Evolutionary conservation across 805 yeast species (phyloP).

Genomic region (Zygoascus biomembranicola): DNA sequence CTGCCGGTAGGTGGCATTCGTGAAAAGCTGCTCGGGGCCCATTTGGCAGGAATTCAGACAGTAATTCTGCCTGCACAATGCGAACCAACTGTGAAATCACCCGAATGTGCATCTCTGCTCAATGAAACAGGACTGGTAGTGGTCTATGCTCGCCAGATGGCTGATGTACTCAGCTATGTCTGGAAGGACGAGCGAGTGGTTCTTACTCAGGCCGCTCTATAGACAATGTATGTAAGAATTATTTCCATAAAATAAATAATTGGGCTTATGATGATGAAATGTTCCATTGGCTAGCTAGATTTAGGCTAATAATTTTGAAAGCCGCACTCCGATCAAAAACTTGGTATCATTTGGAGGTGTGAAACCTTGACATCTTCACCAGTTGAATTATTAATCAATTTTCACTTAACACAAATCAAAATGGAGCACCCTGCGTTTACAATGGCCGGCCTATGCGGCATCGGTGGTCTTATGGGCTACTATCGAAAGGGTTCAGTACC

Average conservation of each 20-base stretch:
- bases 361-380: too few species aligned
- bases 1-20: slow-evolving; percentile 77
- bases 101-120: slow-evolving; percentile 28
- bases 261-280: too few species aligned
- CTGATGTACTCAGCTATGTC: slow-evolving; percentile 65
- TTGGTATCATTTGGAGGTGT: not conserved
- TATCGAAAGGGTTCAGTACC: slow-evolving; percentile 64
- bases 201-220: not conserved
- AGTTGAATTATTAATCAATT: too few species aligned
- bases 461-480: slow-evolving; percentile 68
- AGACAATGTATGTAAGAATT: not conserved
- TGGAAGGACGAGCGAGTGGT: slow-evolving; percentile 36
- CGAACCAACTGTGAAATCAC: slow-evolving; percentile 50
- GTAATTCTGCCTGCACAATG: slow-evolving; percentile 67
- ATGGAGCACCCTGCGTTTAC: slow-evolving; percentile 75
- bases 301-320: too few species aligned
- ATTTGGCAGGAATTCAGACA: slow-evolving; percentile 52
- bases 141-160: slow-evolving; percentile 63
- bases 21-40: slow-evolving; percentile 74
- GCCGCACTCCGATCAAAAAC: not conserved
- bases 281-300: too few species aligned
- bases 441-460: slow-evolving; percentile 55
- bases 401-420: not conserved
- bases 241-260: too few species aligned
- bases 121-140: slow-evolving; percentile 52